Conservation (phyloP, 331 rosid species). For the Quercus phellos region DNA sequence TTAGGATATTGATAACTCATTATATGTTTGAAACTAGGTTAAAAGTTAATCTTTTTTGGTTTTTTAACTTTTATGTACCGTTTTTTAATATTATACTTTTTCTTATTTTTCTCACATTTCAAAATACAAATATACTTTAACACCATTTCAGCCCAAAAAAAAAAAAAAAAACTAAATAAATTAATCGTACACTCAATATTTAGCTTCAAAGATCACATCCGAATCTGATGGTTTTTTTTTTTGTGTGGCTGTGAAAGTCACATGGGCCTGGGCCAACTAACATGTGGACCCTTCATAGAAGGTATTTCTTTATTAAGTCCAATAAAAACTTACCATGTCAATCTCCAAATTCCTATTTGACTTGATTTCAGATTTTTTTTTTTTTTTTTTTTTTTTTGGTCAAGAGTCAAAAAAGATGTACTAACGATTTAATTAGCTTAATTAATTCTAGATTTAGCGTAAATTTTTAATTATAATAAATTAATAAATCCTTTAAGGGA, state of each 20-base stretch:
- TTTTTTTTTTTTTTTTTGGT: background rate
- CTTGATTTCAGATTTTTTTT: background rate
- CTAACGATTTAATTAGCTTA: background rate
- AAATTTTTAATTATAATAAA: background rate
- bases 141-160: too few relatives aligned
- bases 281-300: background rate
- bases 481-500: background rate
- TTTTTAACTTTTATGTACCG: too few relatives aligned
- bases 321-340: background rate
- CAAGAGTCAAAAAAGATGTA: background rate
- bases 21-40: too few relatives aligned
- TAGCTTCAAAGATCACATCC: too few relatives aligned
- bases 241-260: background rate
- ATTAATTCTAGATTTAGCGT: too few relatives aligned
- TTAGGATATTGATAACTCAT: background rate
- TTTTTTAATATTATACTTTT: too few relatives aligned
- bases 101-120: too few relatives aligned
- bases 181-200: too few relatives aligned
- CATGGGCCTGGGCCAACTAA: background rate
- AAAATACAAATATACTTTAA: too few relatives aligned
- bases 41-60: too few relatives aligned
- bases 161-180: too few relatives aligned
- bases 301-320: background rate
- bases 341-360: background rate
- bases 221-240: too few relatives aligned